These are phyloP conservation scores for Paramarasmius palmivorus DNA, from an alignment of 1,284 basidiomycete species.

Conservation along the genomic window DNA sequence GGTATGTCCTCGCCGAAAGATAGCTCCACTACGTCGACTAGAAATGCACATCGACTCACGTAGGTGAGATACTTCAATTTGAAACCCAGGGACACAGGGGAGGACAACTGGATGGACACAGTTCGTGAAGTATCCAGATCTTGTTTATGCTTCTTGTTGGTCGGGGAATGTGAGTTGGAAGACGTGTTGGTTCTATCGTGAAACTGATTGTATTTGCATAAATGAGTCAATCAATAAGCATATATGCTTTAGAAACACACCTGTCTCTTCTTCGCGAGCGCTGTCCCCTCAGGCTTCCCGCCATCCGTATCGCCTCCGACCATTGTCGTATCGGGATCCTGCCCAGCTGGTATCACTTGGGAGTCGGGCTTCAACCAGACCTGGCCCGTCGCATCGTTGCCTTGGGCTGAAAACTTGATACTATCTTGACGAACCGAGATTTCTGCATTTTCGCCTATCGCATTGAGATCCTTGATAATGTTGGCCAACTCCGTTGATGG, in stretches of 20 bases:
- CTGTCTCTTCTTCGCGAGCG: neutral
- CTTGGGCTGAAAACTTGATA: neutral
- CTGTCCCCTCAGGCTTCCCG: neutral
- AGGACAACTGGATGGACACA: neutral
- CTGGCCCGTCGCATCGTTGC: neutral
- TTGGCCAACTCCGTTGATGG: neutral
- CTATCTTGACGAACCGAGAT: neutral
- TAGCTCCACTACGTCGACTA: conserved; percentile 1
- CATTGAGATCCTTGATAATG: neutral
- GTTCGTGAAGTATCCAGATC: neutral
- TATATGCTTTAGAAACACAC: neutral
- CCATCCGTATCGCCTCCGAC: neutral
- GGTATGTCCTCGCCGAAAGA: neutral
- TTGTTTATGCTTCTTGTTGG: neutral
- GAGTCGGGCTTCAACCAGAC: conserved; percentile 2
- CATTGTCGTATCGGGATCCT: neutral
- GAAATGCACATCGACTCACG: neutral
- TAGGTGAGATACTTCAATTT: neutral
- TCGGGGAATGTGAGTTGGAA: neutral
- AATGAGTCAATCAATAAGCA: neutral
- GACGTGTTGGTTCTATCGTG: neutral
- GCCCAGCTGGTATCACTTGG: neutral
- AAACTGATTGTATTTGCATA: neutral
- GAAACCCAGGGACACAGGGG: neutral
- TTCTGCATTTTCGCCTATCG: neutral